Conservation (phyloP, 2,329 filamentous ascomycete genomes). For the Rhynchosporium agropyri region DNA sequence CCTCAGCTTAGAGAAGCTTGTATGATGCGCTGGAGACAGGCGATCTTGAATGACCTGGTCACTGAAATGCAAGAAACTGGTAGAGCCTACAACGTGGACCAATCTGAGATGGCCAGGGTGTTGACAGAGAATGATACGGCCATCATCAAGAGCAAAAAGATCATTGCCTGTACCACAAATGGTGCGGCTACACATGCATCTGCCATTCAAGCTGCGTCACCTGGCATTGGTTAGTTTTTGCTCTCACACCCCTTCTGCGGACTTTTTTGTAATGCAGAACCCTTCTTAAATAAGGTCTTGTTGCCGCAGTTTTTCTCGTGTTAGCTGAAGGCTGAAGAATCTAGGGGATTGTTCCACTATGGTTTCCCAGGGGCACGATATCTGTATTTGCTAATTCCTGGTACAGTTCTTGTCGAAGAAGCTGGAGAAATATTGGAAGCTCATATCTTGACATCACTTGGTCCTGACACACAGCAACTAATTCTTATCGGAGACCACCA, state of each 20-base stretch:
- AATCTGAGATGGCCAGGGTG: constrained; percentile 48
- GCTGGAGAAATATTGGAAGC: constrained; percentile 73
- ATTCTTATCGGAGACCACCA: constrained; percentile 75
- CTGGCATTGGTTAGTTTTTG: constrained; percentile 49
- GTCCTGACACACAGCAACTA: constrained; percentile 59
- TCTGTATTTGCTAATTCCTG: neutral
- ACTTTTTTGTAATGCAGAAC: neutral
- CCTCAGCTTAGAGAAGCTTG: constrained; percentile 44
- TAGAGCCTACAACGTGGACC: constrained; percentile 47
- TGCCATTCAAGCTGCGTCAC: constrained; percentile 55
- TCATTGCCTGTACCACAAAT: constrained; percentile 74
- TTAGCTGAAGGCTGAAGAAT: no score
- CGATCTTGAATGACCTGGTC: constrained; percentile 55
- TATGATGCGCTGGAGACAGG: constrained; percentile 48
- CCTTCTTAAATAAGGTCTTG: no score
- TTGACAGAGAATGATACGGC: constrained; percentile 48
- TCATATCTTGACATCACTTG: constrained; percentile 65
- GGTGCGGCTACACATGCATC: constrained; percentile 64
- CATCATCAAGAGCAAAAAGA: constrained; percentile 55
- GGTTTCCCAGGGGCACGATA: neutral
- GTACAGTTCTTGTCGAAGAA: constrained; percentile 62
- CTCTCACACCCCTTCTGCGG: neutral
- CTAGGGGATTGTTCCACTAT: neutral
- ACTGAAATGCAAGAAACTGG: constrained; percentile 46
- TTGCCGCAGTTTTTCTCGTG: no score